Evolutionary conservation across 1,284 basidiomycete genomes (phyloP), one percentile per base, ranked within the genome.

Genomic region (Pulchroboletus neoregius): DNA sequence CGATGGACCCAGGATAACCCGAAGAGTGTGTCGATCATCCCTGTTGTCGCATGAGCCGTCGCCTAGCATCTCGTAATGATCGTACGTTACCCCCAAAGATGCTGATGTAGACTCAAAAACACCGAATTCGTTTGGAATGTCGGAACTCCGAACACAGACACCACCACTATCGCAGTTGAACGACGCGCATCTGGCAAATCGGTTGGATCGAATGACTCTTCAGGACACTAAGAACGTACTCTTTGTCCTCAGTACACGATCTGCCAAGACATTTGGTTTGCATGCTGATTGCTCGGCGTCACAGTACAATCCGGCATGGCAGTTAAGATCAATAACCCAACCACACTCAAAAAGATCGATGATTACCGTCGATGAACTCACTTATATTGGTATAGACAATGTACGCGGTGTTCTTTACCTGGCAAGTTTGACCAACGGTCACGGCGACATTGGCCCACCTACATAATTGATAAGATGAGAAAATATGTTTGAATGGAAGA

Each of bases 361-460:
- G 35, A 27, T 24, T 45, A 56, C 23, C 82, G 62, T 88, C 80
- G 37, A 84, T 75, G 53, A 83, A 89, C 58, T 84, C 80, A 2
- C 72, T 72, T 40, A 60, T 64, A 4, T 70, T 55, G 1, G 75
- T 73, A 58, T 87, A 90, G 0, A 80, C 84, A 37, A 80, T 83
- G 62, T 88, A 93, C 2, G 79, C 75, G 0, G 81, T 87, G 64
- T 92, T 92, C 62, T 93, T 88, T 18, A 84, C 75, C 1, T 75
- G 67, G 57, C 91, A 93, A n/a, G 68, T 48, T 46, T 76, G 69
- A 5, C 83, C 82, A 5, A 78, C 63, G 0, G 86, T 85, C n/a
- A n/a, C n/a, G n/a, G n/a, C n/a, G 13, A 75, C 78, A 59, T 91
- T 87, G 10, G 87, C 82, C 74, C 77, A 90, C 75, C 87, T 89